Evolutionary conservation across 257 asterid species (phyloP).

Genomic region (Mitragyna speciosa): DNA sequence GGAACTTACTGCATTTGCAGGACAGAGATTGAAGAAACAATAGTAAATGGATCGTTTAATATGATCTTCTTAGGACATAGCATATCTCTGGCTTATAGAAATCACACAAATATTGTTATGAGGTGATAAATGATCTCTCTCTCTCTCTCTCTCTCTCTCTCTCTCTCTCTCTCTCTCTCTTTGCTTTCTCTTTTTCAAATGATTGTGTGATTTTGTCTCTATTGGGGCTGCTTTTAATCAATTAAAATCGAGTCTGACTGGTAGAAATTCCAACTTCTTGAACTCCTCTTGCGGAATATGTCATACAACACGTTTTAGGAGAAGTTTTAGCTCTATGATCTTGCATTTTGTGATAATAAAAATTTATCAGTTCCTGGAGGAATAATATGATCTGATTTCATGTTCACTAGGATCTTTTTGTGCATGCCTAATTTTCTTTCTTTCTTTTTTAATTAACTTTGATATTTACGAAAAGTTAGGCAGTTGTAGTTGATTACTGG

Average conservation of each 20-base stretch:
- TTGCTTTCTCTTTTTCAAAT: too few relatives aligned
- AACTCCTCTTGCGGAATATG: neutral
- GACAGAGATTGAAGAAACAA: constrained; percentile 85
- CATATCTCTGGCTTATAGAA: constrained; percentile 76
- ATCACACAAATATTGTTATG: constrained; percentile 78
- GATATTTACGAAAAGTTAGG: neutral
- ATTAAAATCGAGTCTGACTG: neutral
- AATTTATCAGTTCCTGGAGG: neutral
- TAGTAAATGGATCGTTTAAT: constrained; percentile 83
- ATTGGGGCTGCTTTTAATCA: neutral
- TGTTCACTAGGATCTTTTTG: neutral
- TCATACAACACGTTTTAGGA: neutral
- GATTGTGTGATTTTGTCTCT: neutral
- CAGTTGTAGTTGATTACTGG: neutral
- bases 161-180: neutral
- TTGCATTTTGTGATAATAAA: neutral
- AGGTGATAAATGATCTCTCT: constrained; percentile 42
- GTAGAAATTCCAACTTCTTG: neutral
- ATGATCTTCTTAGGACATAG: constrained; percentile 78
- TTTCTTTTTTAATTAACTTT: neutral
- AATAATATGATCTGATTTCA: neutral
- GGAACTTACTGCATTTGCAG: constrained; percentile 47
- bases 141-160: neutral
- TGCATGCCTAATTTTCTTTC: neutral
- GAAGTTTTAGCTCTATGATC: neutral